phyloP scores from a whole-genome alignment of 108 stramenopile species.

The Fistulifera solaris region DNA sequence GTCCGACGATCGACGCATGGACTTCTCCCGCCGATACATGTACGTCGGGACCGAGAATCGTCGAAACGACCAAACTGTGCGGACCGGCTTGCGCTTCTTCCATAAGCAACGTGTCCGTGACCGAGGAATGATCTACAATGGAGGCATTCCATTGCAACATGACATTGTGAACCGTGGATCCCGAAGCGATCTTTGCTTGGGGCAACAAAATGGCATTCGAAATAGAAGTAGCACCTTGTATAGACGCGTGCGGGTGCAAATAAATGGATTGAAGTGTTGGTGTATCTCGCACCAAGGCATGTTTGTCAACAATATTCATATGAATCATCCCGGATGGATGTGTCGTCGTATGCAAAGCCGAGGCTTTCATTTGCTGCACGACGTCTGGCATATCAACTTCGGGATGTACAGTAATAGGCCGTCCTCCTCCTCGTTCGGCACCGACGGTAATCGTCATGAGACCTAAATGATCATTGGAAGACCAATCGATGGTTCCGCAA shows the following conservation, averaged over 20 bases:
- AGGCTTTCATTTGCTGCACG: slow-evolving; percentile 29
- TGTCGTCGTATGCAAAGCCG: not conserved
- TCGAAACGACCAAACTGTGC: slow-evolving; percentile 45
- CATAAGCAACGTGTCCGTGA: slow-evolving; percentile 54
- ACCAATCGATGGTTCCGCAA: slow-evolving; percentile 40
- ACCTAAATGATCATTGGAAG: too few relatives aligned
- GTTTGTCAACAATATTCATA: slow-evolving; percentile 38
- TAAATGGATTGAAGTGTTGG: slow-evolving; percentile 44
- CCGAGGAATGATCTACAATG: slow-evolving; percentile 35
- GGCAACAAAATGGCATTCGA: slow-evolving; percentile 42
- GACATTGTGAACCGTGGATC: slow-evolving; percentile 38
- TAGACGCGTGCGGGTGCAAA: slow-evolving; percentile 32
- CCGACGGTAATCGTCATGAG: slow-evolving; percentile 39
- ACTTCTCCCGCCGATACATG: slow-evolving; percentile 76
- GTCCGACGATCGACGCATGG: slow-evolving; percentile 74
- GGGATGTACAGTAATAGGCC: slow-evolving; percentile 25
- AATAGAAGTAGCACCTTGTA: slow-evolving; percentile 51
- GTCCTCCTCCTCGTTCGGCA: slow-evolving; percentile 71
- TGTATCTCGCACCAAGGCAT: slow-evolving; percentile 48
- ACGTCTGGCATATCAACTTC: slow-evolving; percentile 65
- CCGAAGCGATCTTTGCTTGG: slow-evolving; percentile 30
- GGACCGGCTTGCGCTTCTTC: slow-evolving; percentile 57
- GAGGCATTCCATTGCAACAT: slow-evolving; percentile 66
- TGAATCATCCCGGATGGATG: not conserved
- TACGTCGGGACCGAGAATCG: slow-evolving; percentile 78